A percentile compares a stretch with the other conserved stretches of the same genome.
Conservation (phyloP, 495 filamentous ascomycete genomes). For the Penicillium coprophilum region DNA sequence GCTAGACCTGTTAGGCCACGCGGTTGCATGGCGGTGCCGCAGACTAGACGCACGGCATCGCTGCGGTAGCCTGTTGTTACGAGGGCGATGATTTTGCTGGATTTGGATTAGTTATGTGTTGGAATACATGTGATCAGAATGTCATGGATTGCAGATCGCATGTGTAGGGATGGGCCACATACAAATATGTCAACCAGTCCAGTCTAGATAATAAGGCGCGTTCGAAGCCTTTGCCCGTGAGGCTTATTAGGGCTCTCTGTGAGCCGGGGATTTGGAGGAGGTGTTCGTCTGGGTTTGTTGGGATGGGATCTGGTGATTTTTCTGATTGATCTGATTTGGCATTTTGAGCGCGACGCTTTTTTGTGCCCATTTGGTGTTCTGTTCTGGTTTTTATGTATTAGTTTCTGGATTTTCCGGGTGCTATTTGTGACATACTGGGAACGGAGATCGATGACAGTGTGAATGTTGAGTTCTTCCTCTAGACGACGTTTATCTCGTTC, state of each 20-base stretch:
- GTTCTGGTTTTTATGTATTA: slow-evolving; percentile 48
- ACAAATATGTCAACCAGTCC: slow-evolving; percentile 66
- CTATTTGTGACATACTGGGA: slow-evolving; percentile 54
- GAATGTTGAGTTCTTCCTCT: slow-evolving; percentile 60
- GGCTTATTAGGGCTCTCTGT: slow-evolving; percentile 60
- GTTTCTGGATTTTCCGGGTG: not conserved
- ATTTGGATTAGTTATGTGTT: not conserved
- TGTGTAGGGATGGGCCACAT: not conserved
- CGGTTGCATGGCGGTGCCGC: slow-evolving; percentile 64
- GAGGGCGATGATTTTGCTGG: slow-evolving; percentile 58
- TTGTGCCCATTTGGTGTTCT: slow-evolving; percentile 68
- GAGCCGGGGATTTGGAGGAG: slow-evolving; percentile 58
- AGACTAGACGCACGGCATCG: slow-evolving; percentile 65
- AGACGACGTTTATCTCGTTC: slow-evolving; percentile 59
- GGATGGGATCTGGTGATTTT: slow-evolving; percentile 21
- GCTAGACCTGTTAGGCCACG: slow-evolving; percentile 67
- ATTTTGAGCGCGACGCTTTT: slow-evolving; percentile 55
- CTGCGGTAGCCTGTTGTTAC: slow-evolving; percentile 64
- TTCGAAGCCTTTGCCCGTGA: slow-evolving; percentile 73
- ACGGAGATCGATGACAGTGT: slow-evolving; percentile 73
- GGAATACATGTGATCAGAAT: no score
- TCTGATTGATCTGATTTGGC: slow-evolving; percentile 12
- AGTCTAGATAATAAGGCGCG: slow-evolving; percentile 64
- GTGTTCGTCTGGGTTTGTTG: slow-evolving; percentile 44
- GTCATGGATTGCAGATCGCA: no score